Evolutionary conservation across 1,139 yeast genomes (phyloP).

Genomic region (Kazachstania sp.): DNA sequence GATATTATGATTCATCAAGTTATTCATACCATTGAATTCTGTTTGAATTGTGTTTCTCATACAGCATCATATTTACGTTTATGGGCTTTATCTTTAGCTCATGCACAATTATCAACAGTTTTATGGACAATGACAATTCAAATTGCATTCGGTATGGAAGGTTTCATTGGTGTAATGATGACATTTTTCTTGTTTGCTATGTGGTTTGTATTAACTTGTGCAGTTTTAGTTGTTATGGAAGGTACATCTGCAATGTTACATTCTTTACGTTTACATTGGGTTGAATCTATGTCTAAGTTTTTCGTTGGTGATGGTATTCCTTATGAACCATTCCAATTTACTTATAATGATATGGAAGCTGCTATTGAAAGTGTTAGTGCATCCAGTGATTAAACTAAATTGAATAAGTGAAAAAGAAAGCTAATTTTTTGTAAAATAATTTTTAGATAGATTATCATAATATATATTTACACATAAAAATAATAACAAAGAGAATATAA

Average conservation of each 20-base stretch:
- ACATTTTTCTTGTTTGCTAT: constrained; percentile 80
- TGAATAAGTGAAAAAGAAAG: neutral
- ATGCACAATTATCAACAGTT: constrained; percentile 92
- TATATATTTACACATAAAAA: too few species aligned
- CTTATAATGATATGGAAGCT: constrained; percentile 24
- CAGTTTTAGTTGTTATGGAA: constrained; percentile 92
- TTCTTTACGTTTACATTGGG: constrained; percentile 96
- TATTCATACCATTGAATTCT: constrained; percentile 95
- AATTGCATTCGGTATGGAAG: constrained; percentile 71
- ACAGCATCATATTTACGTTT: constrained; percentile 94
- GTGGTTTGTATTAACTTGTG: constrained; percentile 90
- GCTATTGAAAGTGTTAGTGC: constrained; percentile 6
- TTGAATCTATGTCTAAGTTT: constrained; percentile 97
- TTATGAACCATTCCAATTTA: constrained; percentile 73
- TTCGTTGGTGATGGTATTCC: constrained; percentile 93
- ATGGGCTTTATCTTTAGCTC: constrained; percentile 97
- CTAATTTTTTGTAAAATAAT: neutral
- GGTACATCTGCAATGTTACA: constrained; percentile 99
- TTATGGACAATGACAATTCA: constrained; percentile 93
- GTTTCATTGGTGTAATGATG: constrained; percentile 58
- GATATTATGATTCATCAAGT: constrained; percentile 97
- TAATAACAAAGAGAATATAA: too few species aligned
- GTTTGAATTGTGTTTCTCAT: constrained; percentile 94
- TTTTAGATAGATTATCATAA: neutral
- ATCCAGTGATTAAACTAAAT: constrained; percentile 1